Percentiles rank a stretch among this genome's conserved stretches.
phyloP scores from a whole-genome alignment of 192 early-diverging fungal species.

The Martensiomyces pterosporus region DNA sequence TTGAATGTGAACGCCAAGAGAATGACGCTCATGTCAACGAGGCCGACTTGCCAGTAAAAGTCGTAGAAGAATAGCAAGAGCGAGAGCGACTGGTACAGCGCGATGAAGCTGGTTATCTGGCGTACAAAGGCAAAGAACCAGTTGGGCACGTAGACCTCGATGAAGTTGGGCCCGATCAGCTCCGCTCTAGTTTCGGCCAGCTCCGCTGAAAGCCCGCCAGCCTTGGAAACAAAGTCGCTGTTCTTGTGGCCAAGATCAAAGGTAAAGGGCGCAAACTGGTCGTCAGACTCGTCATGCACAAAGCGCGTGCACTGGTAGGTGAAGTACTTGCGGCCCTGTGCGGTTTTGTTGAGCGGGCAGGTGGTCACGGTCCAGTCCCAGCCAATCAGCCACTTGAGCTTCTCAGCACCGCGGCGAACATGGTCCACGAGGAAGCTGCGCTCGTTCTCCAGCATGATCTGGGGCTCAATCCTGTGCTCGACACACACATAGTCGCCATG shows the following conservation, averaged over 20 bases:
- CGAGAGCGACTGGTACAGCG: slow-evolving; percentile 54
- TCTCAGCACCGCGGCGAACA: slow-evolving; percentile 15
- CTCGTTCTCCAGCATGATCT: slow-evolving; percentile 38
- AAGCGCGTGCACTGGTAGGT: slow-evolving; percentile 71
- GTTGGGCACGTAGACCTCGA: slow-evolving; percentile 60
- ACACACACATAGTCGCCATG: slow-evolving; percentile 47
- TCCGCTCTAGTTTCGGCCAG: slow-evolving; percentile 57
- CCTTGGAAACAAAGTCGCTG: slow-evolving; percentile 27
- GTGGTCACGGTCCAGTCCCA: slow-evolving; percentile 47
- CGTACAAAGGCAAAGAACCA: slow-evolving; percentile 53
- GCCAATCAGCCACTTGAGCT: slow-evolving; percentile 17
- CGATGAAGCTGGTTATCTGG: slow-evolving; percentile 58
- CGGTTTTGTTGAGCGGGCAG: slow-evolving; percentile 43
- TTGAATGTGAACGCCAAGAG: slow-evolving; percentile 52
- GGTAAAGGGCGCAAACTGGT: slow-evolving; percentile 55
- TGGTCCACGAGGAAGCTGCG: slow-evolving; percentile 11
- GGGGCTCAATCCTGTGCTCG: slow-evolving; percentile 29
- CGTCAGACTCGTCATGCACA: slow-evolving; percentile 55
- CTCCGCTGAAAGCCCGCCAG: slow-evolving; percentile 44
- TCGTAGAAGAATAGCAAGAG: slow-evolving; percentile 57
- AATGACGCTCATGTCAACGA: slow-evolving; percentile 53
- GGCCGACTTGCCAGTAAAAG: slow-evolving; percentile 54
- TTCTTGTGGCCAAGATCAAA: slow-evolving; percentile 56
- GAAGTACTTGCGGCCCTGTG: slow-evolving; percentile 57
- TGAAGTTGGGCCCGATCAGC: slow-evolving; percentile 65